Evolutionary conservation across 805 yeast genomes (phyloP).

Genomic region (Pichia scutulata): DNA sequence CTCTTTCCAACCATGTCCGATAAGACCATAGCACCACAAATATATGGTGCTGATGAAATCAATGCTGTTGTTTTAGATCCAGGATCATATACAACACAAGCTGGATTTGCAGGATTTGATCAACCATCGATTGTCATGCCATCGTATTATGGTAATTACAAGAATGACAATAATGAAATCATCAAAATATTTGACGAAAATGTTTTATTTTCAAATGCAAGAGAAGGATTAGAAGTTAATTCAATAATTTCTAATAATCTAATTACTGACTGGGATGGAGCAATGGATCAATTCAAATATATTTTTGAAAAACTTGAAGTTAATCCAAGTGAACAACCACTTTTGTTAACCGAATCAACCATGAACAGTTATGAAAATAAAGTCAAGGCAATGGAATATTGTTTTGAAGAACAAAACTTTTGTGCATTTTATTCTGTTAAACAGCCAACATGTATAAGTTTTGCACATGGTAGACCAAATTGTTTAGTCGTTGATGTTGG

Average conservation of each 20-base stretch:
- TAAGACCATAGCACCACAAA: conserved; percentile 37
- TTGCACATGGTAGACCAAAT: conserved; percentile 82
- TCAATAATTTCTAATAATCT: conserved; percentile 55
- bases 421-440: conserved; percentile 80
- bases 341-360: conserved; percentile 77
- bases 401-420: conserved; percentile 59
- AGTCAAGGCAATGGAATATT: conserved; percentile 58
- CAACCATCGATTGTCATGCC: conserved; percentile 72
- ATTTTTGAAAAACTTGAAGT: conserved; percentile 48
- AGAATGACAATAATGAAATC: not conserved
- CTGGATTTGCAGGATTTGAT: conserved; percentile 92
- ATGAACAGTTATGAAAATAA: conserved; percentile 71
- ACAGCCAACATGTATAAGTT: conserved; percentile 80
- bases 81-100: conserved; percentile 75
- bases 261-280: conserved; percentile 81
- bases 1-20: conserved; percentile 10
- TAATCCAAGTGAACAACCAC: conserved; percentile 60
- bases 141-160: conserved; percentile 46
- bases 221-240: conserved; percentile 42
- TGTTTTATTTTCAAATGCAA: conserved; percentile 33
- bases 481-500: conserved; percentile 84
- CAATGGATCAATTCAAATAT: conserved; percentile 63
- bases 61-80: conserved; percentile 89
- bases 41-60: conserved; percentile 72
- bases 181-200: conserved; percentile 25